A percentile compares a stretch with the other conserved stretches of the same genome.
These are phyloP conservation scores for Mallotus japonicus DNA, from an alignment of 441 rosid species.

Conservation along the genomic window DNA sequence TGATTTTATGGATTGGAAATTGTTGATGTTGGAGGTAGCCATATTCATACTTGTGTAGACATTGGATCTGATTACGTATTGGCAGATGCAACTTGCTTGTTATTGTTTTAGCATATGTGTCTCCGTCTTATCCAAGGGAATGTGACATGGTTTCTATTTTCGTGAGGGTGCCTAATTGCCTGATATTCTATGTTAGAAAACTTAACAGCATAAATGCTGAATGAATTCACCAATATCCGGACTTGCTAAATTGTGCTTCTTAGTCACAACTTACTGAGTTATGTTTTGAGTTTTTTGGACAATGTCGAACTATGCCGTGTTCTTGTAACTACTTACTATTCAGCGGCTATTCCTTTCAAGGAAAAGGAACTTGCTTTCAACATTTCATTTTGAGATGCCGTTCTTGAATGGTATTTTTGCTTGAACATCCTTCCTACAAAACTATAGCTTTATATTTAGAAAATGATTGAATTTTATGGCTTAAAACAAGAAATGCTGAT, in stretches of 20 bases:
- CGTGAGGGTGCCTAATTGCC: too few species aligned
- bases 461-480: not conserved
- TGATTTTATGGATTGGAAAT: not conserved
- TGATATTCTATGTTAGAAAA: not conserved
- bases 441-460: not conserved
- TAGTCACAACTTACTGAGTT: not conserved
- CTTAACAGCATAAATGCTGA: not conserved
- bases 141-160: too few species aligned
- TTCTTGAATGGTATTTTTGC: not conserved
- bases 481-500: not conserved
- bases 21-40: too few species aligned
- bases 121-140: too few species aligned
- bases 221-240: not conserved
- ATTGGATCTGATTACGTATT: slow-evolving; percentile 9
- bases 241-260: not conserved
- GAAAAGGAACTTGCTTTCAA: not conserved
- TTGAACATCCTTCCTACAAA: not conserved
- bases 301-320: not conserved
- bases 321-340: not conserved
- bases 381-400: slow-evolving; percentile 6
- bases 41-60: not conserved
- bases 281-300: not conserved
- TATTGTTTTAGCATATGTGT: not conserved
- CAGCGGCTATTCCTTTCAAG: not conserved
- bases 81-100: not conserved